Evolutionary conservation across 768 basidiomycete species (phyloP), one percentile per base, ranked within the genome.

Genomic region (Clathrus columnatus): DNA sequence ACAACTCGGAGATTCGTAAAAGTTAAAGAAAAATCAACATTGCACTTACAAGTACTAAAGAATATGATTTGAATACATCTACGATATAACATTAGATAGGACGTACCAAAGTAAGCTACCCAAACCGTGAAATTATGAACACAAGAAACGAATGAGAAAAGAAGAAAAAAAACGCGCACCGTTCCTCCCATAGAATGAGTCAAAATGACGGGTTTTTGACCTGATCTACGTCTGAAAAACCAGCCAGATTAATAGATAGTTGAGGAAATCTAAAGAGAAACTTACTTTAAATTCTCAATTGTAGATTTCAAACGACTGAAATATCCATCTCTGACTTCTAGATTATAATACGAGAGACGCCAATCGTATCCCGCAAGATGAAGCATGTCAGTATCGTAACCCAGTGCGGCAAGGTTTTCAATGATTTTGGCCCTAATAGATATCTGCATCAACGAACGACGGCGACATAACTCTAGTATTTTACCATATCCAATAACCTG

Each of bases 401-500:
- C 87, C 18, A 97, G 79, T 1, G 85, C 91, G 0, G 95, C 93
- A 1, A 97, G 76, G 61, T 99, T 98, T 69, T 97, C 89, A 8
- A 98, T 82, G 50, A 96, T 88, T 68, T 94, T 93, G 1, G 86
- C 83, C 87, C 87, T 87, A 50, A 7, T 5, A 21, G 36, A 26
- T 45, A 24, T 45, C n/a, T 26, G n/a, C n/a, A 18, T n/a, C n/a
- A n/a, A n/a, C n/a, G n/a, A n/a, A n/a, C n/a, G n/a, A n/a, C n/a
- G n/a, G n/a, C n/a, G n/a, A n/a, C n/a, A n/a, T n/a, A n/a, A n/a
- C n/a, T n/a, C n/a, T n/a, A n/a, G n/a, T n/a, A n/a, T n/a, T n/a
- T n/a, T 63, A 84, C 91, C 92, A 95, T 51, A 95, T 82, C 94
- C 93, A 98, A 66, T 93, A 99, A 0, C 94, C 92, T 49, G 64